These are phyloP conservation scores for Dendrocalamus sinicus DNA, from an alignment of 176 grass and related monocot species.

Conservation along the genomic window DNA sequence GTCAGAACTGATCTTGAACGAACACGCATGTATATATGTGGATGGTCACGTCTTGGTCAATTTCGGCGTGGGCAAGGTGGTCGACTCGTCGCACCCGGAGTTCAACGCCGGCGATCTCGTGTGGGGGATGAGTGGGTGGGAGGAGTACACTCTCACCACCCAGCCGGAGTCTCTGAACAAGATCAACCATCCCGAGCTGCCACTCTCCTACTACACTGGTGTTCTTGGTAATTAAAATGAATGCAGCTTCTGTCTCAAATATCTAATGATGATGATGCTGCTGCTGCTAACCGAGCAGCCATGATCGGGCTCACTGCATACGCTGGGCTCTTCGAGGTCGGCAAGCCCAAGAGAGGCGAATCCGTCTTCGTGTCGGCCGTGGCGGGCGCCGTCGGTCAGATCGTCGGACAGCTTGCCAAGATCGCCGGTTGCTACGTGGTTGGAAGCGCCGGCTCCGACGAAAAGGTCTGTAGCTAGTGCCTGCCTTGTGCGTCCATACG, in stretches of 20 bases:
- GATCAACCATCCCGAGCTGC: constrained; percentile 41
- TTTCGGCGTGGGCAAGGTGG: constrained; percentile 20
- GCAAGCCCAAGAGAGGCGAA: too few species aligned
- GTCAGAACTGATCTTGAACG: too few species aligned
- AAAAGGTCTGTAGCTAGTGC: too few species aligned
- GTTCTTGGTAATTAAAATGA: constrained; percentile 26
- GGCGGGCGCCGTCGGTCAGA: too few species aligned
- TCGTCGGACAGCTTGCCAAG: too few species aligned
- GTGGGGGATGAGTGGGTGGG: constrained; percentile 47
- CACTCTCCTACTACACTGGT: constrained; percentile 47
- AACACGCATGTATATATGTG: neutral
- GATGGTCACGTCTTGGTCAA: neutral
- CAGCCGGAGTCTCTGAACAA: neutral
- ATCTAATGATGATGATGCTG: neutral
- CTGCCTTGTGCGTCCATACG: too few species aligned
- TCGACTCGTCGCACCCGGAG: constrained; percentile 36
- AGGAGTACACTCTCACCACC: constrained; percentile 45
- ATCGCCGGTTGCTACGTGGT: too few species aligned
- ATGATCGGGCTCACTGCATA: neutral
- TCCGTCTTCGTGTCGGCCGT: too few species aligned
- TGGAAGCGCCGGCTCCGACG: too few species aligned
- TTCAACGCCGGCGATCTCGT: constrained; percentile 42
- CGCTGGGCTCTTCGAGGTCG: too few species aligned
- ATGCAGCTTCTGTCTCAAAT: too few species aligned
- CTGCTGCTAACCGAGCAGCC: neutral